Conservation (phyloP, 352 stramenopile genomes). For the Globisporangium apiculatum region DNA sequence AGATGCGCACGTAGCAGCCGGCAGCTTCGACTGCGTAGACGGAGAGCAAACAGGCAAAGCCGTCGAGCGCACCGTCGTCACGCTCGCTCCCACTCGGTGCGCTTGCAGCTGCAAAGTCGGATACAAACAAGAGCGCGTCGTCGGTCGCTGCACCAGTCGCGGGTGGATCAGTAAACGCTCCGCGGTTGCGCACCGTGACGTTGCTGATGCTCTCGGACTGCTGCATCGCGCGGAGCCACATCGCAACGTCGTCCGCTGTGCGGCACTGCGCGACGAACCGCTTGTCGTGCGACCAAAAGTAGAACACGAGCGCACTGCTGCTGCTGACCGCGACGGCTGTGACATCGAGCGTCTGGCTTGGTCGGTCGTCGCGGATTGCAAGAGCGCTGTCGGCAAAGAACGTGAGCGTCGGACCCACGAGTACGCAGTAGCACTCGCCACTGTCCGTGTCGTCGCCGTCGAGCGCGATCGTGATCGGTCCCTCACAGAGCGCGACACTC, state of each 20-base stretch:
- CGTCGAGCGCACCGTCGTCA: slow-evolving; percentile 22
- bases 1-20: slow-evolving; percentile 59
- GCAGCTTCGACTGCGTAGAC: slow-evolving; percentile 63
- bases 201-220: slow-evolving; percentile 37
- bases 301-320: slow-evolving; percentile 31
- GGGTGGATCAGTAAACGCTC: slow-evolving; percentile 1
- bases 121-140: slow-evolving; percentile 29
- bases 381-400: slow-evolving; percentile 39
- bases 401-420: slow-evolving; percentile 49
- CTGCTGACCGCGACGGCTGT: slow-evolving; percentile 21
- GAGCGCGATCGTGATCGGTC: slow-evolving; percentile 29
- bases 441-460: slow-evolving; percentile 28
- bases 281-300: slow-evolving; percentile 39
- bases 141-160: background rate
- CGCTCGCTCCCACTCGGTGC: slow-evolving; percentile 7
- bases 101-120: background rate
- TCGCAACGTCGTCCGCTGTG: slow-evolving; percentile 24
- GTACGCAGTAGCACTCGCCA: slow-evolving; percentile 43
- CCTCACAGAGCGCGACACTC: slow-evolving; percentile 55
- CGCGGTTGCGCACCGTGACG: slow-evolving; percentile 19
- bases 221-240: slow-evolving; percentile 58
- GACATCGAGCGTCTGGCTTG: slow-evolving; percentile 34
- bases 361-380: slow-evolving; percentile 24
- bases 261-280: slow-evolving; percentile 24
- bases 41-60: slow-evolving; percentile 58